phyloP scores from a whole-genome alignment of 192 early-diverging fungal species.

The Backusella sp. region DNA sequence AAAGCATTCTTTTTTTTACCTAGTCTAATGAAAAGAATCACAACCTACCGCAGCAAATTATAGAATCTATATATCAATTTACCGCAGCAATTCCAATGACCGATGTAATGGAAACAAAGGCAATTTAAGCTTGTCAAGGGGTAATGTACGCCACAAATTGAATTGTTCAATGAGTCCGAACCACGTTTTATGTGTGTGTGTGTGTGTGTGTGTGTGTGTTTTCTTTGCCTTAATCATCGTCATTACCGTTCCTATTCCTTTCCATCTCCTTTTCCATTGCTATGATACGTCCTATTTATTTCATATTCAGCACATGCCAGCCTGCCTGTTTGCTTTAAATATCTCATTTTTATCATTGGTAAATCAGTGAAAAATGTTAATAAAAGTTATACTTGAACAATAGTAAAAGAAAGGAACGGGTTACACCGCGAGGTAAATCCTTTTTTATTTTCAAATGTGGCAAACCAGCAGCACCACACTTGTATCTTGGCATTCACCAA shows the following conservation, averaged over 20 bases:
- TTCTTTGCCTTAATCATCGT: not conserved
- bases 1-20: no score
- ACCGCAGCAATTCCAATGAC: not conserved
- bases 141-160: not conserved
- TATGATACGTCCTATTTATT: not conserved
- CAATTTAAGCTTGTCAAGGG: not conserved
- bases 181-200: not conserved
- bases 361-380: not conserved
- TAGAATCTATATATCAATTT: not conserved
- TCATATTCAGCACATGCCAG: not conserved
- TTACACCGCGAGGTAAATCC: not conserved
- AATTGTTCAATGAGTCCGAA: not conserved
- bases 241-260: not conserved
- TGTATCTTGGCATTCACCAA: not conserved
- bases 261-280: not conserved
- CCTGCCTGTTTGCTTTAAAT: not conserved
- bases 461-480: not conserved
- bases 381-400: not conserved
- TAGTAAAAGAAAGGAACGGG: not conserved
- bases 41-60: not conserved
- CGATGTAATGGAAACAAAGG: not conserved
- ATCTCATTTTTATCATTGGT: not conserved
- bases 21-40: not conserved
- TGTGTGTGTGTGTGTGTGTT: no score
- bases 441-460: not conserved